phyloP scores from a whole-genome alignment of 129 eudicot species.

The Silybum marianum region DNA sequence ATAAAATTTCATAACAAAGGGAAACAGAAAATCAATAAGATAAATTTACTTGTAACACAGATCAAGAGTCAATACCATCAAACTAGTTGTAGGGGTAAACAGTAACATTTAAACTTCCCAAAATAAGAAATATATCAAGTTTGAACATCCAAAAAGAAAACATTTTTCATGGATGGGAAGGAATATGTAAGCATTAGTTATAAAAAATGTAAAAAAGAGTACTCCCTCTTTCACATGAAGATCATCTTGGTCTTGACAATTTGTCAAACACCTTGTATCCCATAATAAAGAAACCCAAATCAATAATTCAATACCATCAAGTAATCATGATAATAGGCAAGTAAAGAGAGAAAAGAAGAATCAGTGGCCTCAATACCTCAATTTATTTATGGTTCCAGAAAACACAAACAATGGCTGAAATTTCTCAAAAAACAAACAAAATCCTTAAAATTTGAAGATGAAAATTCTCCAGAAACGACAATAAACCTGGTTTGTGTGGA shows the following conservation, averaged over 20 bases:
- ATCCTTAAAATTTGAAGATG: not conserved
- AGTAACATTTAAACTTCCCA: not conserved
- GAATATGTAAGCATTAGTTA: not conserved
- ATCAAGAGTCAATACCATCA: not conserved
- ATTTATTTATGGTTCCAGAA: not conserved
- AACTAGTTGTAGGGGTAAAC: not conserved
- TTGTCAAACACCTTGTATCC: conserved; percentile 13
- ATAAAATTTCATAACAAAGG: not conserved
- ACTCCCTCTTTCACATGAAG: not conserved
- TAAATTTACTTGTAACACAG: not conserved
- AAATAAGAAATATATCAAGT: not conserved
- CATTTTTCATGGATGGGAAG: not conserved
- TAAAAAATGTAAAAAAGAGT: not conserved
- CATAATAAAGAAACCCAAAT: not conserved
- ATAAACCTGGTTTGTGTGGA: conserved; percentile 52
- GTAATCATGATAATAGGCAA: not conserved
- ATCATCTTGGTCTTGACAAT: conserved; percentile 21
- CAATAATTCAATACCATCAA: not conserved
- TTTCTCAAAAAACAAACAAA: not conserved
- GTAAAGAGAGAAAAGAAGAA: not conserved
- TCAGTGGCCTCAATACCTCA: not conserved
- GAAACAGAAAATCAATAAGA: not conserved
- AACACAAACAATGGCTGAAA: not conserved
- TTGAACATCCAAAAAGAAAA: not conserved
- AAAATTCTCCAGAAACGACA: not conserved